A percentile compares a stretch with the other conserved stretches of the same genome.
phyloP scores from a whole-genome alignment of 306 rosid genomes.

The Leucaena leucocephala region DNA sequence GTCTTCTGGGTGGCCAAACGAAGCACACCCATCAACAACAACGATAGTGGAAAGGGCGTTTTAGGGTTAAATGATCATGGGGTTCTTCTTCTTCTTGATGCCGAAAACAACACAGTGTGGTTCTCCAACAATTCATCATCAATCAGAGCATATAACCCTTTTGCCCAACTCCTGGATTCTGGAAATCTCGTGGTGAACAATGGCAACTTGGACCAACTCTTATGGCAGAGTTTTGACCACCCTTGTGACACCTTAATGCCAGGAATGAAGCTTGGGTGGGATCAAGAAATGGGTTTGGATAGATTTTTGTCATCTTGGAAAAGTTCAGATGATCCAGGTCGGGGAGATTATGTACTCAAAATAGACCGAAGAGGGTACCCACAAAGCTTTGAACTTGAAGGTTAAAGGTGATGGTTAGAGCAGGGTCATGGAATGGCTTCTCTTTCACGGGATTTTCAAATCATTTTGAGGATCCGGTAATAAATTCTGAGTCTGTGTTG shows the following conservation, averaged over 20 bases:
- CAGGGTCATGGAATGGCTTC: conserved; percentile 35
- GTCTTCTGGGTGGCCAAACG: conserved; percentile 42
- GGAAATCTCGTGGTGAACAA: conserved; percentile 38
- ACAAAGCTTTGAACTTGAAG: background rate
- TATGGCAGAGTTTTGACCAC: conserved; percentile 42
- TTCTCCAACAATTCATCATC: conserved; percentile 37
- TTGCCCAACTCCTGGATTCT: conserved; percentile 27
- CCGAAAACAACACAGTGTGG: conserved; percentile 31
- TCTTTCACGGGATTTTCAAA: conserved; percentile 10
- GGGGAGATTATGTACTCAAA: background rate
- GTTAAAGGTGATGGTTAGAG: background rate
- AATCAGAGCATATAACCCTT: conserved; percentile 7
- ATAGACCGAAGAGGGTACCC: conserved; percentile 15
- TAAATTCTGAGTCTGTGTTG: background rate
- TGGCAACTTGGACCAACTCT: background rate
- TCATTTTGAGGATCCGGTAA: background rate
- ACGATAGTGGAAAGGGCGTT: background rate
- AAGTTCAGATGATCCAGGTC: conserved; percentile 33
- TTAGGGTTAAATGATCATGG: conserved; percentile 29
- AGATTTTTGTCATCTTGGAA: conserved; percentile 37
- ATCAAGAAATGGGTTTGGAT: conserved; percentile 11
- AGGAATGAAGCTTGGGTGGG: conserved; percentile 42
- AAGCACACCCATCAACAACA: background rate
- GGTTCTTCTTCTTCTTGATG: conserved; percentile 29
- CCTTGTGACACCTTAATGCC: conserved; percentile 32